A percentile compares a stretch with the other conserved stretches of the same genome.
Evolutionary conservation across 257 asterid species (phyloP).

Genomic region (Solanum etuberosum): DNA sequence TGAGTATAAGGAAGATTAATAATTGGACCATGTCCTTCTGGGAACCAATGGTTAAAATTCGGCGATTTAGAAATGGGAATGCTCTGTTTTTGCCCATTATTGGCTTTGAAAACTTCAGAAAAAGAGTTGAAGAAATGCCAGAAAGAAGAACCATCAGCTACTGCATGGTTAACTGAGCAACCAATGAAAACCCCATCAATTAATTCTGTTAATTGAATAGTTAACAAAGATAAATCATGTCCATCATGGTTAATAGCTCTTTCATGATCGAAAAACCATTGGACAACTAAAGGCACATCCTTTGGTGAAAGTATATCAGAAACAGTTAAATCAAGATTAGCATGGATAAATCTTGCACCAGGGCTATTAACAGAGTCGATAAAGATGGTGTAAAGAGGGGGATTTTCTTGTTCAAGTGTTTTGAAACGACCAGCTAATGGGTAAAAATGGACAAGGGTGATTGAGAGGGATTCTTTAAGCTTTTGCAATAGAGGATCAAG

Average conservation of each 20-base stretch:
- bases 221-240: constrained; percentile 8
- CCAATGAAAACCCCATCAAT: constrained; percentile 26
- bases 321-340: constrained; percentile 4
- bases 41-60: constrained; percentile 15
- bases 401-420: constrained; percentile 11
- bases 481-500: not conserved
- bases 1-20: constrained; percentile 10
- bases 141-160: constrained; percentile 20
- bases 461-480: constrained; percentile 18
- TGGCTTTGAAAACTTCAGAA: constrained; percentile 14
- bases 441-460: constrained; percentile 21
- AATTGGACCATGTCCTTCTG: constrained; percentile 7
- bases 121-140: constrained; percentile 24
- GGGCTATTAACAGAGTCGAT: constrained; percentile 18
- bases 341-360: constrained; percentile 23
- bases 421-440: constrained; percentile 23
- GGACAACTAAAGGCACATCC: constrained; percentile 18
- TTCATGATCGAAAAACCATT: constrained; percentile 24
- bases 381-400: constrained; percentile 5
- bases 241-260: constrained; percentile 26
- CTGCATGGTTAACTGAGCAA: constrained; percentile 14
- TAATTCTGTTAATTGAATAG: constrained; percentile 20
- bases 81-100: not conserved
- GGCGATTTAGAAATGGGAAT: constrained; percentile 12
- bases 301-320: constrained; percentile 18